Percentiles rank a stretch among this genome's conserved stretches.
Evolutionary conservation across 441 rosid species (phyloP).

Genomic region (Adansonia rubrostipa): DNA sequence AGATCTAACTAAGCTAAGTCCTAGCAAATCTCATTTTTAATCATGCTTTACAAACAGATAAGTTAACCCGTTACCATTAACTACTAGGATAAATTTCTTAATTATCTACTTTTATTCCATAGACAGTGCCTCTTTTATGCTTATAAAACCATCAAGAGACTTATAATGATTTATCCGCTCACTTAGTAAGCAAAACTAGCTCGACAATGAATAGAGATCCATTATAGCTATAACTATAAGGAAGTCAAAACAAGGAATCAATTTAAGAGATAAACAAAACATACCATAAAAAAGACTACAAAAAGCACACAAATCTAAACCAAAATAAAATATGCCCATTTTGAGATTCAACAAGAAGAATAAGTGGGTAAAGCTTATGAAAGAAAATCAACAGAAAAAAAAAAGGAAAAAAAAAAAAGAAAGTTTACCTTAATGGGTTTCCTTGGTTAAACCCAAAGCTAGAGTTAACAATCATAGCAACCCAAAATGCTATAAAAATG

Average conservation of each 20-base stretch:
- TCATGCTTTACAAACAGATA: conserved; percentile 4
- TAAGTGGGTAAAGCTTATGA: background rate
- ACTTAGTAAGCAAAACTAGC: background rate
- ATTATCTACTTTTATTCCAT: background rate
- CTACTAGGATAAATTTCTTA: background rate
- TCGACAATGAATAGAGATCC: conserved; percentile 6
- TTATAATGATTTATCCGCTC: background rate
- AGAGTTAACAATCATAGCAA: conserved; percentile 95
- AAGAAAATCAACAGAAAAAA: background rate
- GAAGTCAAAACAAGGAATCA: conserved; percentile 28
- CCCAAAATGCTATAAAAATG: conserved; percentile 87
- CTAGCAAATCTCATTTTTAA: conserved; percentile 1
- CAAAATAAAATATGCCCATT: conserved; percentile 36
- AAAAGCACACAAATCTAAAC: conserved; percentile 1
- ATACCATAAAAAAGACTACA: conserved; percentile 12
- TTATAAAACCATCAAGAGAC: background rate
- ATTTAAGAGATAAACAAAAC: conserved; percentile 17
- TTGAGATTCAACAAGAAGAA: conserved; percentile 32
- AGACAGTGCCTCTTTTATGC: conserved; percentile 5
- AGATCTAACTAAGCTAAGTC: conserved; percentile 15
- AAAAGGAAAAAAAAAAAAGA: background rate
- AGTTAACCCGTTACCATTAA: background rate
- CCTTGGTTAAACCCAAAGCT: conserved; percentile 98
- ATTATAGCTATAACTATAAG: conserved; percentile 18
- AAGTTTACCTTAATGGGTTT: conserved; percentile 75